Conservation (phyloP, 2,329 filamentous ascomycete species). For the Talaromyces sp. region DNA sequence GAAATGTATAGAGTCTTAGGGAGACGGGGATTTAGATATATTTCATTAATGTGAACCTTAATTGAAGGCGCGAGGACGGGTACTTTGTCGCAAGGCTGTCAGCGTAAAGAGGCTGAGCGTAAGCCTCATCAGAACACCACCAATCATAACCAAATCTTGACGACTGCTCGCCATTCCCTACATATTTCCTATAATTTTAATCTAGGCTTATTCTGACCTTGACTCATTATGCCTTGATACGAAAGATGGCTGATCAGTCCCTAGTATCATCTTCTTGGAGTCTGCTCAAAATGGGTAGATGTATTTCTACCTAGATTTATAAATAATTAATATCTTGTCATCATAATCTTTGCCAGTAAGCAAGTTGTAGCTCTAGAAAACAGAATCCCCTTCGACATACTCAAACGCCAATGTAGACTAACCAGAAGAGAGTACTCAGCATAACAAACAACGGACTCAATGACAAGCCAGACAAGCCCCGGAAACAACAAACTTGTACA, state of each 20-base stretch:
- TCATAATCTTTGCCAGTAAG: not conserved
- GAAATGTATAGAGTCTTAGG: not conserved
- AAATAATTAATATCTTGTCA: constrained; percentile 1
- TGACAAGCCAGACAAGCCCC: not conserved
- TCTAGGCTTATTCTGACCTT: not conserved
- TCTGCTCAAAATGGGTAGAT: not conserved
- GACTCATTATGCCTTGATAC: not conserved
- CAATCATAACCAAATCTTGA: not conserved
- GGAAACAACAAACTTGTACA: not conserved
- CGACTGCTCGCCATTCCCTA: not conserved
- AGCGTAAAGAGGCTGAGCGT: not conserved
- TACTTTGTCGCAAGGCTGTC: not conserved
- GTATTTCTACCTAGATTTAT: not conserved
- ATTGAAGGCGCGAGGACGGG: not conserved
- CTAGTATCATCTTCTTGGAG: not conserved
- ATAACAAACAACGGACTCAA: not conserved
- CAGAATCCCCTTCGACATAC: not conserved
- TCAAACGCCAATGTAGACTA: constrained; percentile 15
- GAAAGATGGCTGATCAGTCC: not conserved
- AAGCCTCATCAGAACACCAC: not conserved
- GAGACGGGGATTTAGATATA: too few species aligned
- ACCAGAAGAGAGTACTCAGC: not conserved
- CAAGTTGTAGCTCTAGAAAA: constrained; percentile 6
- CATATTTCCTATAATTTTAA: not conserved
- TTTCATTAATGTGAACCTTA: too few species aligned